Conservation (phyloP, 2,329 filamentous ascomycete species). For the Verticillium nubilum region DNA sequence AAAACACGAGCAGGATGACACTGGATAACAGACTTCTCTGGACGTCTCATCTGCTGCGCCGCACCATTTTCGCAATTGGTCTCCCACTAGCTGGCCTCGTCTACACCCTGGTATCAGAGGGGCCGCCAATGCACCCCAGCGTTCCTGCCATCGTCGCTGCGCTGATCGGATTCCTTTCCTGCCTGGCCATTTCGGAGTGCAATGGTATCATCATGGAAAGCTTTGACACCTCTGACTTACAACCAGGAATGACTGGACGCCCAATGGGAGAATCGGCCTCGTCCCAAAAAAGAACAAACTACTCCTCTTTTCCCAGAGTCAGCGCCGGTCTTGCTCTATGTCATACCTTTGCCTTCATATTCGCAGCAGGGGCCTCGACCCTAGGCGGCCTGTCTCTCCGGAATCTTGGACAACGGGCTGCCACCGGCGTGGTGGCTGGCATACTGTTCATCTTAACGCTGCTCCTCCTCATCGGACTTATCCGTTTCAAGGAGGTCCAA, state of each 20-base stretch:
- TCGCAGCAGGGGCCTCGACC: conserved; percentile 63
- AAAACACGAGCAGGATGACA: conserved; percentile 62
- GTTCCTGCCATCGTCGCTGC: conserved; percentile 62
- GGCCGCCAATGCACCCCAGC: conserved; percentile 54
- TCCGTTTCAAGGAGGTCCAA: conserved; percentile 60
- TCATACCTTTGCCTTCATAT: conserved; percentile 64
- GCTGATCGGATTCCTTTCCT: conserved; percentile 64
- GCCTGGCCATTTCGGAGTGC: conserved; percentile 70
- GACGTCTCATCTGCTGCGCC: conserved; percentile 67
- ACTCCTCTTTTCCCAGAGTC: conserved; percentile 70
- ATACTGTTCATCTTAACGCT: conserved; percentile 62
- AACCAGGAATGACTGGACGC: conserved; percentile 61
- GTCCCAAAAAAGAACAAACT: conserved; percentile 54
- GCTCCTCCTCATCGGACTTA: conserved; percentile 55
- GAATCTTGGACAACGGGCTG: conserved; percentile 59
- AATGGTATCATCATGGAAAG: conserved; percentile 75
- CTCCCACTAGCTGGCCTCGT: conserved; percentile 62
- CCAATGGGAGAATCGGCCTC: conserved; percentile 35
- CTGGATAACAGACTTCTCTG: conserved; percentile 58
- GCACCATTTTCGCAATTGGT: conserved; percentile 59
- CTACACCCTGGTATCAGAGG: conserved; percentile 62
- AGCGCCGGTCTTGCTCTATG: conserved; percentile 64
- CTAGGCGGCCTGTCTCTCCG: conserved; percentile 64
- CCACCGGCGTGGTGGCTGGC: conserved; percentile 63
- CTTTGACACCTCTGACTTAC: conserved; percentile 75